Conservation (phyloP, 768 basidiomycete species). For the Tulasnella sp. region DNA sequence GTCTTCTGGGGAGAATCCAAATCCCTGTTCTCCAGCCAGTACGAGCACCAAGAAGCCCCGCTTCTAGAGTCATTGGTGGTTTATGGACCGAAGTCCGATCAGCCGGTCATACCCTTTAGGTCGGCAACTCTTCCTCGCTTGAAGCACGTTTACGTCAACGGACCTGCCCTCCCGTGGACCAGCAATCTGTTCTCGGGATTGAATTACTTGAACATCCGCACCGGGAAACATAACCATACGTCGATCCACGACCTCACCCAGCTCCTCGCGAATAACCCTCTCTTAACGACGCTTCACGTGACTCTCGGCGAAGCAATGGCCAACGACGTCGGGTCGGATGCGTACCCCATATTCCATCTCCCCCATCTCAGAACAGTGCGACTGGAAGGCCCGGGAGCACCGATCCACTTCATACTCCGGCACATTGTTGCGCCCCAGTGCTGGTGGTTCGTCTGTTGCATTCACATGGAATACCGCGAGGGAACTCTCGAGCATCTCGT, state of each 20-base stretch:
- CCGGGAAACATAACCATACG: neutral
- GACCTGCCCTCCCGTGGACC: neutral
- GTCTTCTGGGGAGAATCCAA: neutral
- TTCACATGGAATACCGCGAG: neutral
- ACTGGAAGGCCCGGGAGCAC: neutral
- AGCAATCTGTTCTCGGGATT: neutral
- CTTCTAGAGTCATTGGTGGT: neutral
- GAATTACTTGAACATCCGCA: neutral
- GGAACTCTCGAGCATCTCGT: neutral
- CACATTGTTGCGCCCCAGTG: neutral
- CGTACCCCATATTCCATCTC: neutral
- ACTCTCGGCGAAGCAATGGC: neutral
- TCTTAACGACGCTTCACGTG: neutral
- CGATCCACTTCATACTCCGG: neutral
- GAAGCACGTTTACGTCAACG: neutral
- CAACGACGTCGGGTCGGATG: neutral
- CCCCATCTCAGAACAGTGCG: neutral
- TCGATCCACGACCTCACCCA: neutral
- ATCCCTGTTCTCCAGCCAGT: neutral
- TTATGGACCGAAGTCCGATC: neutral
- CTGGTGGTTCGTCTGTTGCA: neutral
- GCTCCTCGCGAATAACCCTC: neutral
- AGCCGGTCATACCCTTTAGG: neutral
- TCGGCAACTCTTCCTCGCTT: neutral
- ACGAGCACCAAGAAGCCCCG: neutral